Evolutionary conservation across 768 basidiomycete genomes (phyloP).

Genomic region (Rhodotorula graminis): DNA sequence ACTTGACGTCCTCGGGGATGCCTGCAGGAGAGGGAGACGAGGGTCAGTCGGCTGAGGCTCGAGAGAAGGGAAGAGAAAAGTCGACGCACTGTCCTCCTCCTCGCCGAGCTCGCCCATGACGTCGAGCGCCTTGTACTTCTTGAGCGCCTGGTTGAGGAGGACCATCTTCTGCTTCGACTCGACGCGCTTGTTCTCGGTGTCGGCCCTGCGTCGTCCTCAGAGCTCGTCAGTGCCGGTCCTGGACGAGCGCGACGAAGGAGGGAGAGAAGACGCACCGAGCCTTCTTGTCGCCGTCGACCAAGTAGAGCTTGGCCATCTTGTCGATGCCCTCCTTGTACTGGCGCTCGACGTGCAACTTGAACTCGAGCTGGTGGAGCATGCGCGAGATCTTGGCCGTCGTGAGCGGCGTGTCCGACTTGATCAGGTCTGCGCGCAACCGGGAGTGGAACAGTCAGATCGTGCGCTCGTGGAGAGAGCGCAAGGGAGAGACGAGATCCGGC

Average conservation of each 20-base stretch:
- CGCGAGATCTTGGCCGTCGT: conserved; percentile 92
- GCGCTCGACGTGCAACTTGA: conserved; percentile 96
- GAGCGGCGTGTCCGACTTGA: conserved; percentile 94
- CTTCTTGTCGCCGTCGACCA: conserved; percentile 92
- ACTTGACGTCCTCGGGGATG: conserved; percentile 78
- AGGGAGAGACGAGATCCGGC: no score
- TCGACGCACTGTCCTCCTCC: conserved; percentile 61
- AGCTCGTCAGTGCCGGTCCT: no score
- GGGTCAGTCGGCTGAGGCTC: no score
- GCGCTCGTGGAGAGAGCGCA: background rate
- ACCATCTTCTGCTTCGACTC: conserved; percentile 97
- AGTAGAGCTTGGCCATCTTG: conserved; percentile 96
- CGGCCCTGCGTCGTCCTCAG: conserved; percentile 44
- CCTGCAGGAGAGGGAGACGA: conserved; percentile 42
- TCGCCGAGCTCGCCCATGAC: conserved; percentile 73
- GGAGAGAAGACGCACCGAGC: conserved; percentile 55
- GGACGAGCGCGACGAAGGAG: no score
- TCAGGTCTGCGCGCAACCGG: conserved; percentile 59
- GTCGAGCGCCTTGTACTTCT: conserved; percentile 91
- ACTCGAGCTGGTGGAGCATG: conserved; percentile 98
- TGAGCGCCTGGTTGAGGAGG: conserved; percentile 81
- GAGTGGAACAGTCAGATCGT: no score
- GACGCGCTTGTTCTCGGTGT: conserved; percentile 86
- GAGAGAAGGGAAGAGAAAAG: no score
- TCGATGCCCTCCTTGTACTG: conserved; percentile 98